phyloP scores from a whole-genome alignment of 305 asterid genomes.

The Fraxinus angustifolia region DNA sequence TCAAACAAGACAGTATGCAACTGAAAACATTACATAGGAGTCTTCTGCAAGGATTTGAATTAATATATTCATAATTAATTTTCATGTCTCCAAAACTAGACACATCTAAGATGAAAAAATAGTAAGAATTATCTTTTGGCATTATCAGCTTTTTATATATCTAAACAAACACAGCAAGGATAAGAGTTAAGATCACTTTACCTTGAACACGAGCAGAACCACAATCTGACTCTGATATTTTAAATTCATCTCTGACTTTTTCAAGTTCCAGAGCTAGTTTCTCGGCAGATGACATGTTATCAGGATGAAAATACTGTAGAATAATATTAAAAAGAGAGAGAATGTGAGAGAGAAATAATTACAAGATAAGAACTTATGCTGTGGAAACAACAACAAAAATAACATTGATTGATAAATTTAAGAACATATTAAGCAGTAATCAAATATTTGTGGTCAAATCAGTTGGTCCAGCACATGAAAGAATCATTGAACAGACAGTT shows the following conservation, averaged over 20 bases:
- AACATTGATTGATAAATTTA: background rate
- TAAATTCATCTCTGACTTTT: constrained; percentile 76
- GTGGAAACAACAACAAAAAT: background rate
- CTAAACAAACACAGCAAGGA: background rate
- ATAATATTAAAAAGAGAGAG: background rate
- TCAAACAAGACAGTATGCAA: background rate
- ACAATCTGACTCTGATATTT: constrained; percentile 80
- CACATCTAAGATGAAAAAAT: background rate
- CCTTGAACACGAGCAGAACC: constrained; percentile 92
- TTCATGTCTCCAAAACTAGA: background rate
- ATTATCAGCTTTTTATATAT: background rate
- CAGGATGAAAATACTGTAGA: constrained; percentile 74
- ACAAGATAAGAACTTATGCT: constrained; percentile 10
- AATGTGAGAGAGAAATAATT: background rate
- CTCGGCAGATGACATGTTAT: constrained; percentile 71
- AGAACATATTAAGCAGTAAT: background rate
- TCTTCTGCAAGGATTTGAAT: background rate
- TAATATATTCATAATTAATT: background rate
- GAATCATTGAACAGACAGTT: background rate
- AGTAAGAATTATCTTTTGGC: background rate
- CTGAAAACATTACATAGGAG: background rate
- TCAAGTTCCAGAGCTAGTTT: constrained; percentile 64
- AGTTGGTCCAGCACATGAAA: background rate
- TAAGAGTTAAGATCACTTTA: constrained; percentile 19
- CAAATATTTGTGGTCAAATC: background rate